Evolutionary conservation across 768 basidiomycete genomes (phyloP).

Genomic region (Trametes gibbosa): DNA sequence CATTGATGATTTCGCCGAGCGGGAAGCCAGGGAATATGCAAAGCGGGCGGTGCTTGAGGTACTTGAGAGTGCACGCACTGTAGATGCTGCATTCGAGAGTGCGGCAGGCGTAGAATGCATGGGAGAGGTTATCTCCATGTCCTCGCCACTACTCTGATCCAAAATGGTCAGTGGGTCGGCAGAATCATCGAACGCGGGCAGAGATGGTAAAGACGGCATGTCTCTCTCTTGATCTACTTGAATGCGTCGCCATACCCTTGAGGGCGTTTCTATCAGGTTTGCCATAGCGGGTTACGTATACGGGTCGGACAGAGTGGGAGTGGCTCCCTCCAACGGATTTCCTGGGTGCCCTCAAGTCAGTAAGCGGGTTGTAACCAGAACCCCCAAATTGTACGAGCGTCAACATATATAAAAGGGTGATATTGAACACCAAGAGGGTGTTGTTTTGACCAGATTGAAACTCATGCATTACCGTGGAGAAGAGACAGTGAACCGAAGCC

Average conservation of each 20-base stretch:
- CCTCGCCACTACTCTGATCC: slow-evolving; percentile 39
- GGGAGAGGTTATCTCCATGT: slow-evolving; percentile 48
- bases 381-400: too few relatives aligned
- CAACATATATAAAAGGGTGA: too few relatives aligned
- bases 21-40: slow-evolving; percentile 50
- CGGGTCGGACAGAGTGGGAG: not conserved
- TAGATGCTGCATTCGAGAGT: slow-evolving; percentile 49
- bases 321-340: not conserved
- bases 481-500: too few relatives aligned
- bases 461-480: too few relatives aligned
- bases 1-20: slow-evolving; percentile 40
- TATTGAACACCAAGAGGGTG: too few relatives aligned
- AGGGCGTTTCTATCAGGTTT: slow-evolving; percentile 65
- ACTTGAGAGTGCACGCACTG: slow-evolving; percentile 50
- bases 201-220: slow-evolving; percentile 79
- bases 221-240: slow-evolving; percentile 71
- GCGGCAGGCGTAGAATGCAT: slow-evolving; percentile 59
- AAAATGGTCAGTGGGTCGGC: slow-evolving; percentile 40
- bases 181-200: slow-evolving; percentile 71
- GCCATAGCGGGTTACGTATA: slow-evolving; percentile 15
- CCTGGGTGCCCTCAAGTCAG: too few relatives aligned
- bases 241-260: slow-evolving; percentile 81
- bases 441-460: too few relatives aligned
- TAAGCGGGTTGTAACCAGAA: too few relatives aligned
- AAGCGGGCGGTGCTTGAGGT: slow-evolving; percentile 49